phyloP scores from a whole-genome alignment of 139 green algal genomes.

The Gonium pectorale region DNA sequence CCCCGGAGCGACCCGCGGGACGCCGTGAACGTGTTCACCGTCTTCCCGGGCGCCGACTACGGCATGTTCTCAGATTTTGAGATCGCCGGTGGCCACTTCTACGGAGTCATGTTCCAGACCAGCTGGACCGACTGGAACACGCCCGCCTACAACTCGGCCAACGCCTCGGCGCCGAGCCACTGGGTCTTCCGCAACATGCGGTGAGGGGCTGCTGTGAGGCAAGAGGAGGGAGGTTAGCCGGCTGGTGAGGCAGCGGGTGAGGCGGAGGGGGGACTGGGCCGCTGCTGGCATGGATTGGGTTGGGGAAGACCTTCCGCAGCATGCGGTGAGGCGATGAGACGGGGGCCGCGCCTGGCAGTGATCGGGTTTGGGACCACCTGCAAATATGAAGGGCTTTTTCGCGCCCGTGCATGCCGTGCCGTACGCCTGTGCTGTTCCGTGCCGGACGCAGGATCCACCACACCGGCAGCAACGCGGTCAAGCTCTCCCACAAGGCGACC shows the following conservation, averaged over 20 bases:
- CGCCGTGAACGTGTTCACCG: conserved; percentile 31
- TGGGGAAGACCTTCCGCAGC: no score
- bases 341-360: no score
- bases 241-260: no score
- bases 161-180: background rate
- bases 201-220: conserved; percentile 11
- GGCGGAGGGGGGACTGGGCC: no score
- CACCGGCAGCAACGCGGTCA: conserved; percentile 20
- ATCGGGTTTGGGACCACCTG: no score
- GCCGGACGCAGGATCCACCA: conserved; percentile 33
- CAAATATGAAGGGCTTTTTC: no score
- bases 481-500: conserved; percentile 5
- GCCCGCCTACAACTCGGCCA: background rate
- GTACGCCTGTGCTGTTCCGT: no score
- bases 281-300: no score
- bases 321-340: no score
- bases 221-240: no score
- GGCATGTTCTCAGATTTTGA: conserved; percentile 22
- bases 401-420: no score
- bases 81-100: conserved; percentile 40
- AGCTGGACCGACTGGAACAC: background rate
- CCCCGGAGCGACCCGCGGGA: conserved; percentile 13
- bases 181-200: conserved; percentile 18
- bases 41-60: conserved; percentile 21
- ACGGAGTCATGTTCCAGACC: conserved; percentile 33